Conservation (phyloP, 2,329 filamentous ascomycete genomes). For the Fonsecaea pedrosoi region DNA sequence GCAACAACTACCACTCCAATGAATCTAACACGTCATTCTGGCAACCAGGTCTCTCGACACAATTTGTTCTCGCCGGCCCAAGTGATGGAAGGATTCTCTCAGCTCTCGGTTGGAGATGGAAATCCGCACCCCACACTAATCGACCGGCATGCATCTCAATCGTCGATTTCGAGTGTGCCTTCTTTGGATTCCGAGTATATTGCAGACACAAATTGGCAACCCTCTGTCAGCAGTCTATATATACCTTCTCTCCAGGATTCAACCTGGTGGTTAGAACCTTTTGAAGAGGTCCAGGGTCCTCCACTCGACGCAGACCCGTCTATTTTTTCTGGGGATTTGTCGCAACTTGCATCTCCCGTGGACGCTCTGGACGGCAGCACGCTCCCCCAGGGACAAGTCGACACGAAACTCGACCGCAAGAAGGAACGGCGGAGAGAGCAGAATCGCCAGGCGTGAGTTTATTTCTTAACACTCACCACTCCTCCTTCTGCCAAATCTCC, state of each 20-base stretch:
- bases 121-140: slow-evolving; percentile 2
- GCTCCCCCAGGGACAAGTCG: neutral
- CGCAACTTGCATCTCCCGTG: neutral
- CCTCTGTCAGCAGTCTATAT: neutral
- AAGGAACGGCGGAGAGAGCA: slow-evolving; percentile 10
- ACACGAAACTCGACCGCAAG: slow-evolving; percentile 5
- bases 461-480: neutral
- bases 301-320: neutral
- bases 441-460: slow-evolving; percentile 6
- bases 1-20: neutral
- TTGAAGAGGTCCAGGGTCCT: slow-evolving; percentile 1
- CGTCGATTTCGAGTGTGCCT: neutral
- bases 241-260: neutral
- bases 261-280: slow-evolving; percentile 7
- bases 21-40: neutral
- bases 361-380: neutral
- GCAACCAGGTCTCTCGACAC: neutral
- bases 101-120: slow-evolving; percentile 1
- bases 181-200: neutral
- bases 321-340: neutral
- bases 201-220: neutral
- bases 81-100: slow-evolving; percentile 7
- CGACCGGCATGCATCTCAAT: slow-evolving; percentile 2
- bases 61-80: neutral
- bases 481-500: neutral